Percentiles rank a stretch among this genome's conserved stretches.
Conservation (phyloP, 176 grass and related monocot species). For the Bromus sterilis region DNA sequence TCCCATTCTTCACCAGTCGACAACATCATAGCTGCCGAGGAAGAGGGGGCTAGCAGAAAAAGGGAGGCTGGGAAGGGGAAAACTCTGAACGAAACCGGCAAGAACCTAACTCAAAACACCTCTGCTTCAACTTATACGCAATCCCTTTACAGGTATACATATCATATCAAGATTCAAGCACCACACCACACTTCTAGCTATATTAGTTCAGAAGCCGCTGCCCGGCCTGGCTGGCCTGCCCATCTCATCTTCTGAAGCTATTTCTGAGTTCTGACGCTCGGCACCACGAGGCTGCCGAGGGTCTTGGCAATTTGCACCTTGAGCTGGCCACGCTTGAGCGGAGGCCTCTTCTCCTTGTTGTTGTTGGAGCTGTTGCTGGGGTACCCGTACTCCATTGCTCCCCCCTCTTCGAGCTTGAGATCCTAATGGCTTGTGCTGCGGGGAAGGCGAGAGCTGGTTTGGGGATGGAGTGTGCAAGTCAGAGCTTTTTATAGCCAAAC, state of each 20-base stretch:
- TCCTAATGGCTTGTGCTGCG: background rate
- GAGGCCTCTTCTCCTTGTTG: constrained; percentile 39
- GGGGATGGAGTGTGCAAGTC: background rate
- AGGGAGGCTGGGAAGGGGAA: background rate
- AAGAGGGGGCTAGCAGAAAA: background rate
- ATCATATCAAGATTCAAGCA: no score
- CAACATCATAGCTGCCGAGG: background rate
- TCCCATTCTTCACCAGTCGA: background rate
- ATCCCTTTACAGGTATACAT: background rate
- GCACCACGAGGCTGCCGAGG: constrained; percentile 15
- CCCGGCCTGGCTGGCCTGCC: background rate
- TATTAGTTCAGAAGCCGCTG: background rate
- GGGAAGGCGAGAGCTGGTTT: background rate
- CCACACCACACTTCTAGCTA: background rate
- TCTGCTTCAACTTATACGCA: background rate
- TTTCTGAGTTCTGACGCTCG: constrained; percentile 17
- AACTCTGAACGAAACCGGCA: background rate
- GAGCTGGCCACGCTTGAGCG: constrained; percentile 54
- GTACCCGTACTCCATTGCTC: constrained; percentile 30
- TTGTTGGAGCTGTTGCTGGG: background rate
- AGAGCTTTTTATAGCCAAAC: background rate
- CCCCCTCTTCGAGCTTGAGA: background rate
- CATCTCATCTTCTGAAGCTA: constrained; percentile 18
- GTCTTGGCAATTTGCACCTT: constrained; percentile 33
- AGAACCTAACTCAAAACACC: background rate